phyloP scores from a whole-genome alignment of 2,329 filamentous ascomycete species.

The Stachybotrys elegans region DNA sequence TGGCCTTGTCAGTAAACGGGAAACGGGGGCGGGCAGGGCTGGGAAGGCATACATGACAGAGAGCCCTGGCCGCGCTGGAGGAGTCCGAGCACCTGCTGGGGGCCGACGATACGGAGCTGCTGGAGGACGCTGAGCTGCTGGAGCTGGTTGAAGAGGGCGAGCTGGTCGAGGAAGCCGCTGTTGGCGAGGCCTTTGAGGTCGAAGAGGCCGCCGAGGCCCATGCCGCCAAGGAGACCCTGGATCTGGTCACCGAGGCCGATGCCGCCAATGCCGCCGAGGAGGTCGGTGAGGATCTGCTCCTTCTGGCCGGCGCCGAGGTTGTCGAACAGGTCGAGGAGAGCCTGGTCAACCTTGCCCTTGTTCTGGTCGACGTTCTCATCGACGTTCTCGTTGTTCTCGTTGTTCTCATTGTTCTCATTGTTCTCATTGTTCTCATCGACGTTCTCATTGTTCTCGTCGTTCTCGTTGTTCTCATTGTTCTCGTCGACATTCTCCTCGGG shows the following conservation, averaged over 20 bases:
- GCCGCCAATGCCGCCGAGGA: too few species aligned
- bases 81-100: constrained; percentile 15
- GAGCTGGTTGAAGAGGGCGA: constrained; percentile 19
- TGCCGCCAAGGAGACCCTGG: constrained; percentile 18
- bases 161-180: constrained; percentile 21
- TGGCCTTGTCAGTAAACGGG: not conserved
- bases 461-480: constrained; percentile 2
- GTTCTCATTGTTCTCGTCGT: constrained; percentile 5
- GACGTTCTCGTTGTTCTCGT: constrained; percentile 3
- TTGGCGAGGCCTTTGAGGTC: constrained; percentile 18
- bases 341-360: constrained; percentile 6
- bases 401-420: not conserved
- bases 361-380: not conserved
- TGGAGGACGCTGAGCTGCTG: constrained; percentile 20
- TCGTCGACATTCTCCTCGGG: not conserved
- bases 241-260: constrained; percentile 13
- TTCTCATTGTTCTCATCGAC: not conserved
- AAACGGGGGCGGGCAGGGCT: not conserved
- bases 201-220: constrained; percentile 21
- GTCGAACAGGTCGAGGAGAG: too few species aligned
- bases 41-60: not conserved
- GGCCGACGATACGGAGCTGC: constrained; percentile 16
- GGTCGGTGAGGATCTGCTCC: too few species aligned
- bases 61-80: constrained; percentile 6
- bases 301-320: too few species aligned